phyloP scores from a whole-genome alignment of 805 yeast species.

The Metschnikowia colocasiae region DNA sequence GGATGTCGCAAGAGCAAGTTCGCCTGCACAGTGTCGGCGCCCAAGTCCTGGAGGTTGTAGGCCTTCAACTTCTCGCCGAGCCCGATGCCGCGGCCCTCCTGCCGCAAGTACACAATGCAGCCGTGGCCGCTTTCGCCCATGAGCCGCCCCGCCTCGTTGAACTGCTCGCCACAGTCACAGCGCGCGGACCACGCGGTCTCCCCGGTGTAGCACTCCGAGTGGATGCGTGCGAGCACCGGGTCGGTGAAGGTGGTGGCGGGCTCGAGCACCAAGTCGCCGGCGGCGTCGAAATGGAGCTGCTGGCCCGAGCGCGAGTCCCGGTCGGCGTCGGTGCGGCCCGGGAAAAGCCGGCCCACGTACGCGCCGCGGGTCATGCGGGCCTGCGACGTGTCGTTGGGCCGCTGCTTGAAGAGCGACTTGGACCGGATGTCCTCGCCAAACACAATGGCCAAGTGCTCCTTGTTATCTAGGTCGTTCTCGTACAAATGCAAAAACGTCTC shows the following conservation, averaged over 20 bases:
- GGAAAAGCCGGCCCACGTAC: slow-evolving; percentile 82
- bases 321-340: slow-evolving; percentile 78
- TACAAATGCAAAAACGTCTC: slow-evolving; percentile 91
- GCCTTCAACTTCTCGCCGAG: slow-evolving; percentile 97
- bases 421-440: slow-evolving; percentile 92
- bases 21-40: slow-evolving; percentile 98
- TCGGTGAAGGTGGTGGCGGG: slow-evolving; percentile 24
- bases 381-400: slow-evolving; percentile 74
- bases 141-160: slow-evolving; percentile 92
- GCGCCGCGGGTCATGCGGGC: slow-evolving; percentile 99
- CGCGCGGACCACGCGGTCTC: slow-evolving; percentile 99
- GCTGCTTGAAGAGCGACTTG: slow-evolving; percentile 56
- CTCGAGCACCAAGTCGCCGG: slow-evolving; percentile 28
- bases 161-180: slow-evolving; percentile 99
- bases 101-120: slow-evolving; percentile 91
- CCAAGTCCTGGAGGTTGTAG: slow-evolving; percentile 92
- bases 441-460: slow-evolving; percentile 95
- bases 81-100: slow-evolving; percentile 98
- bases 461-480: slow-evolving; percentile 77
- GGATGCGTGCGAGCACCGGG: slow-evolving; percentile 76
- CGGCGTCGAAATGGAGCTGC: slow-evolving; percentile 29
- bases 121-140: slow-evolving; percentile 90
- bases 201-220: slow-evolving; percentile 97
- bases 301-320: slow-evolving; percentile 36
- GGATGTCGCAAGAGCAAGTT: slow-evolving; percentile 91